Evolutionary conservation across 2,329 filamentous ascomycete genomes (phyloP), one percentile per base, ranked within the genome.

Genomic region (Parascedosporium putredinis): DNA sequence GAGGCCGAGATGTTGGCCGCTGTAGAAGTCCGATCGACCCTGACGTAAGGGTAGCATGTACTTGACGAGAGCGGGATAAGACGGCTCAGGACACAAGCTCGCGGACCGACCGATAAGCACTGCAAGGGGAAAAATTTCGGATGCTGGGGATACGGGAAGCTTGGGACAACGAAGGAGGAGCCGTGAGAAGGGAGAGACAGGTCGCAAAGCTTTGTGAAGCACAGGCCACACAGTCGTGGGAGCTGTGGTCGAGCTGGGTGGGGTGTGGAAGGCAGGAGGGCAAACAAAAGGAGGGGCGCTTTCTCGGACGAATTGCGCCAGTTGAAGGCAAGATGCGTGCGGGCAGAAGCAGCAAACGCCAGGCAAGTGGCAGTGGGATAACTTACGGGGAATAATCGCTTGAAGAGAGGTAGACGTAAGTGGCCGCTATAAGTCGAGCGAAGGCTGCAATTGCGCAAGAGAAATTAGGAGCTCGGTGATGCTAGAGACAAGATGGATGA

Each of bases 21-120:
- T 31, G 20, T 47, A 45, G 33, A 23, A 22, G 38, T 47, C 31
- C 9, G 49, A 16, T 36, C 29, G 27, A 33, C 49, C n/a, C 42
- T 45, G 49, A 50, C 43, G 44, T 46, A 47, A 50, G 44, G 42
- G 16, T 20, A 16, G 20, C 12, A 12, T n/a, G n/a, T n/a, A 16
- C 25, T 10, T 33, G 5, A 36, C 16, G 29, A 43, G 25, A 25
- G 23, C 18, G 16, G 29, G 43, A 38, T 22, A 31, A 29, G 34
- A 23, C 16, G 45, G 7, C 23, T 27, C 20, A 5, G 36, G 38
- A 34, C 14, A 16, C 22, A 29, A 50, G 25, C 36, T 34, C 43
- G 27, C 29, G 24, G 47, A n/a, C n/a, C n/a, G n/a, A n/a, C n/a
- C n/a, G n/a, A n/a, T n/a, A n/a, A n/a, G n/a, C n/a, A n/a, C n/a